These are phyloP conservation scores for Penicillium sp. DNA, from an alignment of 2,329 filamentous ascomycete species.

Conservation along the genomic window DNA sequence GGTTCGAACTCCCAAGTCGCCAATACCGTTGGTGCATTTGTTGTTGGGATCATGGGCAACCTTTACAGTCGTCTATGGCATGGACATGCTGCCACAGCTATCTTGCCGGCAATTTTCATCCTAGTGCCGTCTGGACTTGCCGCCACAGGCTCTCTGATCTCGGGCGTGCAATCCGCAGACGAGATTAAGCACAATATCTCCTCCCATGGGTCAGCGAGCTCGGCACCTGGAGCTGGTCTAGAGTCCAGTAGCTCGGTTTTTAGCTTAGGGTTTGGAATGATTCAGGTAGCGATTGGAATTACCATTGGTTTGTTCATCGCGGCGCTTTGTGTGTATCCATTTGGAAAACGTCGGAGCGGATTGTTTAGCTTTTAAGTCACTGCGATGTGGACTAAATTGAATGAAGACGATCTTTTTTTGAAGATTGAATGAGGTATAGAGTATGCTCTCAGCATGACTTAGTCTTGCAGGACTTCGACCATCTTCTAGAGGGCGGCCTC, in stretches of 20 bases:
- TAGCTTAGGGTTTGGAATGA: conserved; percentile 47
- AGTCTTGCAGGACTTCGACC: neutral
- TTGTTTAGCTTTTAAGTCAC: conserved; percentile 42
- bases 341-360: conserved; percentile 47
- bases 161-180: conserved; percentile 59
- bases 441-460: too few species aligned
- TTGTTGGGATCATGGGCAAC: conserved; percentile 76
- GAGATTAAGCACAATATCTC: conserved; percentile 48
- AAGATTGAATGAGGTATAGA: too few species aligned
- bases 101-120: conserved; percentile 82
- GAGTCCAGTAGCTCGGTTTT: conserved; percentile 23
- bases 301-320: conserved; percentile 48
- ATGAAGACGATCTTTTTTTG: too few species aligned
- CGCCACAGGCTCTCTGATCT: conserved; percentile 59
- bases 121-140: conserved; percentile 64
- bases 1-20: conserved; percentile 73
- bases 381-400: too few species aligned
- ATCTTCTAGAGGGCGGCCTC: too few species aligned
- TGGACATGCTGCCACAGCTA: conserved; percentile 78
- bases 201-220: conserved; percentile 16
- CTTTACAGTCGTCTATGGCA: conserved; percentile 72
- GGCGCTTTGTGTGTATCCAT: conserved; percentile 47
- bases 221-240: conserved; percentile 24
- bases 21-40: conserved; percentile 75
- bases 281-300: conserved; percentile 49